Evolutionary conservation across 306 rosid species (phyloP).

Genomic region (Cyclanthera cordifolia): DNA sequence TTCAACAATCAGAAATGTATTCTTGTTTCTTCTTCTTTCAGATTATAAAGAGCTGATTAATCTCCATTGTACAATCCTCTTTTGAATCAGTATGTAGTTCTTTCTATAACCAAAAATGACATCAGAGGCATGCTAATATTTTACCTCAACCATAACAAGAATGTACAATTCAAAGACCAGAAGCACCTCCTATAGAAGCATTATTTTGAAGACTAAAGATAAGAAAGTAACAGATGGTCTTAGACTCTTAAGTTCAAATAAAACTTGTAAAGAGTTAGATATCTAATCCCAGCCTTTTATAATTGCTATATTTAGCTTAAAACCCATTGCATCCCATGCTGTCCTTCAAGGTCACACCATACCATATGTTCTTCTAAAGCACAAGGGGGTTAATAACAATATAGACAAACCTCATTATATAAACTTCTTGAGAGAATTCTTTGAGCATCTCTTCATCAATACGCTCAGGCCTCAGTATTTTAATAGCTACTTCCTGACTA

Average conservation of each 20-base stretch:
- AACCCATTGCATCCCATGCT: conserved; percentile 1
- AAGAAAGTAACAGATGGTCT: conserved; percentile 3
- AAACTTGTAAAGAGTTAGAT: neutral
- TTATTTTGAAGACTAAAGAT: conserved; percentile 8
- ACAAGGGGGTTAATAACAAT: conserved; percentile 13
- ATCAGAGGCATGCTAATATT: neutral
- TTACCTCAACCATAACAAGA: neutral
- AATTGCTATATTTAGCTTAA: conserved; percentile 5
- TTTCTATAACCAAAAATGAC: neutral
- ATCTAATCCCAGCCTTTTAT: neutral
- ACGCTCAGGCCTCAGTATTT: conserved; percentile 77
- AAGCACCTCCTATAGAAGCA: conserved; percentile 4
- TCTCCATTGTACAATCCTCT: neutral
- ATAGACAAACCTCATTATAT: conserved; percentile 80
- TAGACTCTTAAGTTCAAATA: neutral
- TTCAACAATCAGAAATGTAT: neutral
- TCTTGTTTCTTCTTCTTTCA: neutral
- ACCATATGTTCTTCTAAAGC: neutral
- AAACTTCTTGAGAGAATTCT: conserved; percentile 96
- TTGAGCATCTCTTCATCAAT: conserved; percentile 70
- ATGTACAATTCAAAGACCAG: neutral
- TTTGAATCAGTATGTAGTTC: conserved; percentile 1
- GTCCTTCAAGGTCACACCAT: conserved; percentile 1
- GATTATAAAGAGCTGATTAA: neutral
- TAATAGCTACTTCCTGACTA: conserved; percentile 94